Evolutionary conservation across 2,329 filamentous ascomycete genomes (phyloP), one percentile per base, ranked within the genome.

Genomic region (Colletotrichum camelliae): DNA sequence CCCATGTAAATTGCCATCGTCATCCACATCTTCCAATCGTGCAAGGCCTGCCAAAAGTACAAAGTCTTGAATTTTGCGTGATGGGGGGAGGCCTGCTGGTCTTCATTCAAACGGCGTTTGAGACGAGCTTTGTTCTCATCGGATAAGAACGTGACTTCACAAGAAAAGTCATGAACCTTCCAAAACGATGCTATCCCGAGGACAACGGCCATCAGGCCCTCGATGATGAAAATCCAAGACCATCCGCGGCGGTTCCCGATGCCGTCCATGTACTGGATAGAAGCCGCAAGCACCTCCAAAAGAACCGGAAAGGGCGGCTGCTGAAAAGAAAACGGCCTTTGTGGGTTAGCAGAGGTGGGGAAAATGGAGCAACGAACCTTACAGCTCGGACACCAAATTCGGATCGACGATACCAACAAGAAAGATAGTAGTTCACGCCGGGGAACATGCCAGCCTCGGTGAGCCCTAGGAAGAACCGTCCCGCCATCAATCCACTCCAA

Each of bases 11-110:
- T 93, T 60, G 93, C 84, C 83, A 94, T 94, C 15, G 91, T 93
- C 2, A 90, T 86, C 84, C 92, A 97, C 24, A 94, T 97, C 87
- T 98, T 97, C 93, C 94, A 97, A 81, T 98, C 95, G 74, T 90
- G 93, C 21, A 96, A 79, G 8, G 92, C 92, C 15, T 91, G 89
- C 90, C 91, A 95, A 75, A 97, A 89, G 82, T 95, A 96, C 5
- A 87, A 85, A 86, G 91, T 92, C 78, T 93, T 91, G 85, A 96
- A 97, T 13, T 92, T 88, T 82, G 97, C 95, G 78, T 94, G 91
- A 77, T 92, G 89, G 2, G 94, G 94, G n/a, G 91, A 94, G 12
- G 91, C 88, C 83, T 97, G 95, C 79, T 94, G 88, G 82, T 97
- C 95, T 6, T 87, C 83, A 65, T 90, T 90, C 12, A 98, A 88